These are phyloP conservation scores for Rhododendron henanense DNA, from an alignment of 148 eudicot species.

Conservation along the genomic window DNA sequence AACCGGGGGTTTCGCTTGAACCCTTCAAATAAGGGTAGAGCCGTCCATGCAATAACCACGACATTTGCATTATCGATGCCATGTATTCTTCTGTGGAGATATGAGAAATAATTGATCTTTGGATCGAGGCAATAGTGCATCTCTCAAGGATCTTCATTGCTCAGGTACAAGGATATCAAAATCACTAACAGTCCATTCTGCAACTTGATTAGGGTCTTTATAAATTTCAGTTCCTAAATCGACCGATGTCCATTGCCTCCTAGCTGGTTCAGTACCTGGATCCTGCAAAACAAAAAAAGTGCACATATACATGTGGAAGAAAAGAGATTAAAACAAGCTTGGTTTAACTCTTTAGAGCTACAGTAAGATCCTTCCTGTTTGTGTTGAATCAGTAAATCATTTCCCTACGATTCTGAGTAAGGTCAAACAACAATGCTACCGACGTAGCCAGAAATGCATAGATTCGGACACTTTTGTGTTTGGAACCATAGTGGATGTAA, in stretches of 20 bases:
- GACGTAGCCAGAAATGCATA: not conserved
- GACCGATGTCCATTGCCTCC: conserved; percentile 47
- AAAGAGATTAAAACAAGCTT: not conserved
- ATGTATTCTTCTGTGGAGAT: not conserved
- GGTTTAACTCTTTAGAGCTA: not conserved
- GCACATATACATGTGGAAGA: not conserved
- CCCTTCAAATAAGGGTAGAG: not conserved
- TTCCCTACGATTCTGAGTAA: not conserved
- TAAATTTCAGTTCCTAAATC: conserved; percentile 60
- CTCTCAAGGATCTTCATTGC: not conserved
- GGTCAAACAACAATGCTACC: not conserved
- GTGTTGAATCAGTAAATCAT: not conserved
- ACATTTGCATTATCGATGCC: not conserved
- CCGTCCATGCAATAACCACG: not conserved
- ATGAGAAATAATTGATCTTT: not conserved
- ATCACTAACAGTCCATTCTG: conserved; percentile 62
- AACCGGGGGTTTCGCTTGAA: not conserved
- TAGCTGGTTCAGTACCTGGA: conserved; percentile 51
- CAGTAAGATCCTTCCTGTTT: not conserved
- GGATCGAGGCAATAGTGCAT: not conserved
- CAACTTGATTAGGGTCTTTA: conserved; percentile 41
- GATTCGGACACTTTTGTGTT: not conserved
- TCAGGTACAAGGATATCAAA: conserved; percentile 47
- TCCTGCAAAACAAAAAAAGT: conserved; percentile 29
- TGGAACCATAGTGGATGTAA: not conserved